Conservation (phyloP, 2,329 filamentous ascomycete genomes). For the Dichotomopilus funicola region DNA sequence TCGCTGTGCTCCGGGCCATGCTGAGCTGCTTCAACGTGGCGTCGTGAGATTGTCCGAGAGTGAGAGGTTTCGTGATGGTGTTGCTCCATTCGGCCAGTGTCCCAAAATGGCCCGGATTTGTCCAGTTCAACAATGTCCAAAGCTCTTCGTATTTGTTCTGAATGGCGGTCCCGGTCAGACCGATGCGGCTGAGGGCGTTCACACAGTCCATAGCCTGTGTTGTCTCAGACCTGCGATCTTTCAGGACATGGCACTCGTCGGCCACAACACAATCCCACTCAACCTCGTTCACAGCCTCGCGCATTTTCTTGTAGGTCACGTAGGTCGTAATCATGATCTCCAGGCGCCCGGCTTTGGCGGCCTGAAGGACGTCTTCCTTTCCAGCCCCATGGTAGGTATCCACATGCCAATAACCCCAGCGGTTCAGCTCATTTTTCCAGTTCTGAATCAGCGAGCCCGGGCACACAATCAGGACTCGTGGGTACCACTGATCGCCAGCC, state of each 20-base stretch:
- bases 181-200: conserved; percentile 87
- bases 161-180: conserved; percentile 90
- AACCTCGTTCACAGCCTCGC: conserved; percentile 68
- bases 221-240: conserved; percentile 68
- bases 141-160: conserved; percentile 98
- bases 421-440: conserved; percentile 77
- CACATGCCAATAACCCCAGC: conserved; percentile 95
- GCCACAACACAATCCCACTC: conserved; percentile 92
- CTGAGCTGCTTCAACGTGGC: conserved; percentile 79
- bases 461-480: conserved; percentile 76
- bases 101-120: conserved; percentile 69
- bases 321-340: conserved; percentile 97
- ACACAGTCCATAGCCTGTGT: conserved; percentile 84
- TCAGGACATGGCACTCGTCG: conserved; percentile 88
- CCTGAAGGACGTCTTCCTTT: conserved; percentile 63
- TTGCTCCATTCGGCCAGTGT: conserved; percentile 67
- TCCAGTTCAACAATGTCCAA: conserved; percentile 95
- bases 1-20: conserved; percentile 71
- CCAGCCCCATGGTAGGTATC: conserved; percentile 69
- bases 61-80: conserved; percentile 71
- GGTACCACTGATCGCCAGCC: conserved; percentile 65
- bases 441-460: conserved; percentile 84
- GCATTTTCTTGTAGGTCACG: conserved; percentile 75
- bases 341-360: conserved; percentile 67
- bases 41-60: conserved; percentile 85